These are phyloP conservation scores for Neodidymelliopsis sp. DNA, from an alignment of 2,329 filamentous ascomycete species.

Conservation along the genomic window DNA sequence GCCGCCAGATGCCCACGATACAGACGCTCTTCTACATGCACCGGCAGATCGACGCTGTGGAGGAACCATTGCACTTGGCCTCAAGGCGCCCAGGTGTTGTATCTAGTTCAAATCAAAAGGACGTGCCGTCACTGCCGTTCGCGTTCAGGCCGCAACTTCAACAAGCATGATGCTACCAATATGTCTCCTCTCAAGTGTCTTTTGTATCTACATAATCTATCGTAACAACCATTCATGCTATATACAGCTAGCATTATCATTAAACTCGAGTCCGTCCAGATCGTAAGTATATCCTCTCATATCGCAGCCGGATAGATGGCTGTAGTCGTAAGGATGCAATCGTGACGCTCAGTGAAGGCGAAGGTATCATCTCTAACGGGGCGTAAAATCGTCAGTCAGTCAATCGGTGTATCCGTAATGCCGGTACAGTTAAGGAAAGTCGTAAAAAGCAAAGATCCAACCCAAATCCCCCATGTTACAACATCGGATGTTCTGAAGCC, in stretches of 20 bases:
- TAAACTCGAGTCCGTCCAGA: slow-evolving; percentile 17
- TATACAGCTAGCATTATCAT: slow-evolving; percentile 27
- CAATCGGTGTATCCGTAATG: slow-evolving; percentile 16
- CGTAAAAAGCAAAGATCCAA: slow-evolving; percentile 13
- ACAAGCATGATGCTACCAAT: background rate
- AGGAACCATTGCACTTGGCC: slow-evolving; percentile 5
- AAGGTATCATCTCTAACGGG: slow-evolving; percentile 32
- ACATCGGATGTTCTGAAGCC: background rate
- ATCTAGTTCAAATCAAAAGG: background rate
- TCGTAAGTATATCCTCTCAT: slow-evolving; percentile 8
- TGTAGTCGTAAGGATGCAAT: slow-evolving; percentile 30
- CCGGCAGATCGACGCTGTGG: background rate
- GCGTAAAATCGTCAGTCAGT: slow-evolving; percentile 23
- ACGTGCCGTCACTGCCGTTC: slow-evolving; percentile 4
- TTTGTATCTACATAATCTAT: slow-evolving; percentile 13
- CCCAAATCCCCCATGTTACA: background rate
- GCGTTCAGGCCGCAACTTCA: background rate
- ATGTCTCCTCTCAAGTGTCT: background rate
- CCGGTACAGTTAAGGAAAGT: slow-evolving; percentile 16
- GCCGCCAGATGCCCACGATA: slow-evolving; percentile 17
- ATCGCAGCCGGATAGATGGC: slow-evolving; percentile 12
- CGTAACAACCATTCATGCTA: slow-evolving; percentile 7
- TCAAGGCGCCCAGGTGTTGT: slow-evolving; percentile 2
- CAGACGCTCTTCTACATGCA: background rate
- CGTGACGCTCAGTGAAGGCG: slow-evolving; percentile 41